Evolutionary conservation across 371 early-diverging fungal species (phyloP).

Genomic region (Syncephalis plumigaleata): DNA sequence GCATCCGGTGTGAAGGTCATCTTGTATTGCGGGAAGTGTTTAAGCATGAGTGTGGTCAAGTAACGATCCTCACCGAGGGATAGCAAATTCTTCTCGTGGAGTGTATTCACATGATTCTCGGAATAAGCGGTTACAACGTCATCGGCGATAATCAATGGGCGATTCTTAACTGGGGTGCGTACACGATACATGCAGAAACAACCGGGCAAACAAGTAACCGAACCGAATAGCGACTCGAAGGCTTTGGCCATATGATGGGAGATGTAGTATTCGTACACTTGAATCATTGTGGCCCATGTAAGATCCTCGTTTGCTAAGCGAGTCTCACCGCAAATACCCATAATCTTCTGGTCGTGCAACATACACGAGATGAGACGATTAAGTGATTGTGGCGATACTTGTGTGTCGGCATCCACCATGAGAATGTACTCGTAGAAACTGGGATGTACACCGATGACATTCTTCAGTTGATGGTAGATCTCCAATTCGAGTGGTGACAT

Average conservation of each 20-base stretch:
- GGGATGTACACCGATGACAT: conserved; percentile 74
- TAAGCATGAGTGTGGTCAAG: conserved; percentile 94
- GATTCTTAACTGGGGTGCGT: conserved; percentile 45
- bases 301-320: conserved; percentile 70
- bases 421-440: conserved; percentile 41
- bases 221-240: conserved; percentile 69
- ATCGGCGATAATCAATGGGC: conserved; percentile 40
- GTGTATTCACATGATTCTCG: conserved; percentile 84
- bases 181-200: conserved; percentile 81
- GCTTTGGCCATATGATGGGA: conserved; percentile 75
- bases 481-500: conserved; percentile 84
- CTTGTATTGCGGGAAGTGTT: conserved; percentile 94
- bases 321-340: conserved; percentile 79
- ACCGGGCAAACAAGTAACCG: conserved; percentile 82
- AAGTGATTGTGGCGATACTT: conserved; percentile 42
- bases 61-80: conserved; percentile 74
- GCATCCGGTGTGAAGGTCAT: conserved; percentile 93
- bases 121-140: conserved; percentile 84
- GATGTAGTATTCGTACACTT: conserved; percentile 75
- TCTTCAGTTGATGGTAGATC: conserved; percentile 76
- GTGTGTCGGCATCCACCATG: conserved; percentile 50
- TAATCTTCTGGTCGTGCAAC: conserved; percentile 60
- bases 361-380: conserved; percentile 55
- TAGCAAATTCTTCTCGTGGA: conserved; percentile 88
- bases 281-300: conserved; percentile 89